Conservation (phyloP, 2,329 filamentous ascomycete genomes). For the Claviceps purpurea region DNA sequence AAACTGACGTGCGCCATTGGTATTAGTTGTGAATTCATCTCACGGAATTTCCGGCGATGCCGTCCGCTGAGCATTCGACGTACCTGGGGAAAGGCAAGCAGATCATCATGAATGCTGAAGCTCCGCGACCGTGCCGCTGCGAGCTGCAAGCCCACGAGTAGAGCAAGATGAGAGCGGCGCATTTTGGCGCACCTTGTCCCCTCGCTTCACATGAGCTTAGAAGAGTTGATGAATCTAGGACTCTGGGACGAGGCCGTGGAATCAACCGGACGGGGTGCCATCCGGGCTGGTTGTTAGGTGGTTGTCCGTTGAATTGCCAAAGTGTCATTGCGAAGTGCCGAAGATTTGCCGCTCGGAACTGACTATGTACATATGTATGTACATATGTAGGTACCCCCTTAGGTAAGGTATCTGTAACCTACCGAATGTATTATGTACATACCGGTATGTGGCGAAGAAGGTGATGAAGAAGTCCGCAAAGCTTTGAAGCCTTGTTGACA, state of each 20-base stretch:
- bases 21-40: slow-evolving; percentile 1
- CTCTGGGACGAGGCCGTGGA: background rate
- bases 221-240: background rate
- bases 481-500: slow-evolving; percentile 8
- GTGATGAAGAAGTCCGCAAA: slow-evolving; percentile 3
- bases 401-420: too few species aligned
- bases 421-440: background rate
- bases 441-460: background rate
- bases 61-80: slow-evolving; percentile 10
- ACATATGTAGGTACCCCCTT: too few species aligned
- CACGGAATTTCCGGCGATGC: too few species aligned
- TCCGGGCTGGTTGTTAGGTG: background rate
- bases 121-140: slow-evolving; percentile 34
- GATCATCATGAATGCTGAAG: slow-evolving; percentile 81
- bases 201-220: slow-evolving; percentile 16
- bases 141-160: slow-evolving; percentile 32
- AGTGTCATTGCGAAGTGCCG: slow-evolving; percentile 9
- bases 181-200: slow-evolving; percentile 24
- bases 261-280: background rate
- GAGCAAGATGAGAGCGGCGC: slow-evolving; percentile 33
- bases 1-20: slow-evolving; percentile 39
- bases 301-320: slow-evolving; percentile 1
- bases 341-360: slow-evolving; percentile 9
- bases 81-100: slow-evolving; percentile 80
- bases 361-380: too few species aligned